Conservation (phyloP, 805 yeast genomes). For the Diddensiella transvaalensis region DNA sequence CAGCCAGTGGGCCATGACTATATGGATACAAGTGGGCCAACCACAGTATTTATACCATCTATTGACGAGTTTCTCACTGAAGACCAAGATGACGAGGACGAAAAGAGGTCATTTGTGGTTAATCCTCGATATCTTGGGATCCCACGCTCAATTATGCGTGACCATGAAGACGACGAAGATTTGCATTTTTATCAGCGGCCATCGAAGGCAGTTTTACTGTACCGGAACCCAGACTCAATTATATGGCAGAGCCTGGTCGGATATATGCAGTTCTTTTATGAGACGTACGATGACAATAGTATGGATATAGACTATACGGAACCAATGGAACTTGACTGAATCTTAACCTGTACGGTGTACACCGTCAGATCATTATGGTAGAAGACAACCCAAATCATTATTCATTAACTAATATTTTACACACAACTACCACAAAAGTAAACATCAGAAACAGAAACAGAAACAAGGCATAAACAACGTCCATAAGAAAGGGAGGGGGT, state of each 20-base stretch:
- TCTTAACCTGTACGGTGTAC: no score
- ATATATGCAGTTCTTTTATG: background rate
- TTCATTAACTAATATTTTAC: constrained; percentile 3
- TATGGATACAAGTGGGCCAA: constrained; percentile 22
- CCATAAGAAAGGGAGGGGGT: constrained; percentile 5
- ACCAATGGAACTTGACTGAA: background rate
- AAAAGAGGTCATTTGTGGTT: constrained; percentile 4
- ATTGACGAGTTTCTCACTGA: constrained; percentile 25
- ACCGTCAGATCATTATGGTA: background rate
- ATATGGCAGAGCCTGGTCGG: constrained; percentile 3
- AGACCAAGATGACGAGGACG: constrained; percentile 20
- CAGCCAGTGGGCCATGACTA: constrained; percentile 5
- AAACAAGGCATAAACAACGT: constrained; percentile 2
- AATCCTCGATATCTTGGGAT: constrained; percentile 19
- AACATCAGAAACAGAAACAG: background rate
- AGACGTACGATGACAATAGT: constrained; percentile 3
- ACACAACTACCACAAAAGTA: background rate
- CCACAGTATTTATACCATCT: constrained; percentile 25
- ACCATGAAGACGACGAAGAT: background rate
- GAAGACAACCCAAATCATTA: constrained; percentile 1
- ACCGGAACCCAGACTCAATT: constrained; percentile 6
- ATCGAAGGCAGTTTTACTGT: constrained; percentile 6
- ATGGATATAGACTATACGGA: constrained; percentile 10
- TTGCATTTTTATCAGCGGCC: constrained; percentile 11
- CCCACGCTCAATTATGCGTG: constrained; percentile 13